Evolutionary conservation across 2,329 filamentous ascomycete species (phyloP).

Genomic region (Corynespora cassiicola): DNA sequence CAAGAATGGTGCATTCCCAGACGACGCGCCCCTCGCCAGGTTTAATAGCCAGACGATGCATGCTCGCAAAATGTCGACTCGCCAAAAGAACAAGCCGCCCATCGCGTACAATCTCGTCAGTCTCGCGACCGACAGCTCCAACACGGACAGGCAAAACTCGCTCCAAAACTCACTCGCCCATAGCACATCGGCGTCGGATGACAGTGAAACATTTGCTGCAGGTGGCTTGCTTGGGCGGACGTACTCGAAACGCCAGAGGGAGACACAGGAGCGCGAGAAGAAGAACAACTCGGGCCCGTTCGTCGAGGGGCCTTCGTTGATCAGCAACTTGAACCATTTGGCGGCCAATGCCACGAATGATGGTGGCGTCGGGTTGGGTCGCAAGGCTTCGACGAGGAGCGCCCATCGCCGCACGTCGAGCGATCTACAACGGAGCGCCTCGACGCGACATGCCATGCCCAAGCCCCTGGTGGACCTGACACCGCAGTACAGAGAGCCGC

Average conservation of each 20-base stretch:
- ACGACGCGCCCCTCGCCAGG: conserved; percentile 25
- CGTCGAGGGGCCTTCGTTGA: conserved; percentile 63
- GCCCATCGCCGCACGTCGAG: conserved; percentile 38
- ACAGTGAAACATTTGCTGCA: conserved; percentile 54
- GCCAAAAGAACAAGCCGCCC: conserved; percentile 46
- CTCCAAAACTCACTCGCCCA: conserved; percentile 27
- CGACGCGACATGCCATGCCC: conserved; percentile 49
- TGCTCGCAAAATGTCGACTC: conserved; percentile 44
- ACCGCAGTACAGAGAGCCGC: conserved; percentile 68
- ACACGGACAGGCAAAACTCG: conserved; percentile 26
- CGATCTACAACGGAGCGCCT: conserved; percentile 55
- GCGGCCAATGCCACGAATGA: conserved; percentile 30
- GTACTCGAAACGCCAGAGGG: conserved; percentile 56
- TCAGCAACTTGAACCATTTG: conserved; percentile 53
- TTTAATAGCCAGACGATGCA: conserved; percentile 37
- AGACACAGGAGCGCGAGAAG: conserved; percentile 46
- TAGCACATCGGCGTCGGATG: conserved; percentile 29
- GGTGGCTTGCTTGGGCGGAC: conserved; percentile 56
- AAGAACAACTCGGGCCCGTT: conserved; percentile 52
- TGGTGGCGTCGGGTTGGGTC: conserved; percentile 33
- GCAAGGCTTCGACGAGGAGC: conserved; percentile 40
- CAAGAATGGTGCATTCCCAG: conserved; percentile 31
- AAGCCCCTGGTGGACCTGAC: conserved; percentile 74
- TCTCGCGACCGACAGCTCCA: no score
- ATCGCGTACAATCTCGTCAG: conserved; percentile 30